Conservation (phyloP, 192 early-diverging fungal species). For the Coemansia sp. region DNA sequence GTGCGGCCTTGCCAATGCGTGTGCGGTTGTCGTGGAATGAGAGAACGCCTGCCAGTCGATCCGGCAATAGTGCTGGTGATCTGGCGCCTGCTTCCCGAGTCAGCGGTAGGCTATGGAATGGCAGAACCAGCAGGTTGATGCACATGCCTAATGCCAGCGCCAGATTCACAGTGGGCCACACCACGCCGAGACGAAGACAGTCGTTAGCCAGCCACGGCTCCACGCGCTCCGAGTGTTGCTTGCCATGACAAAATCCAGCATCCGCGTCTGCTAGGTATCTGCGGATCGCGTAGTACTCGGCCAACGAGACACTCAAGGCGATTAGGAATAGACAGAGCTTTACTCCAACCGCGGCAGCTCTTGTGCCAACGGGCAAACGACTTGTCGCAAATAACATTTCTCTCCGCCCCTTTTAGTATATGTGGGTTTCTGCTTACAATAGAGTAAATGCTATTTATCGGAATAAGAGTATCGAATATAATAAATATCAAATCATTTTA, state of each 20-base stretch:
- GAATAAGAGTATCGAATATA: background rate
- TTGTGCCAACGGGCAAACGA: background rate
- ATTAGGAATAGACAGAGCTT: background rate
- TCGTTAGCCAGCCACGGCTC: conserved; percentile 22
- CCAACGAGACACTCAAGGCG: background rate
- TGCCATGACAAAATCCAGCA: background rate
- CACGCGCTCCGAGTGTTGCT: background rate
- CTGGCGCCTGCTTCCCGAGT: background rate
- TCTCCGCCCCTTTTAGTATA: background rate
- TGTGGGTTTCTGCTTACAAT: background rate
- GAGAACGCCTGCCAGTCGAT: background rate
- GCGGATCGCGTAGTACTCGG: conserved; percentile 2
- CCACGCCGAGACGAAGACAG: conserved; percentile 38
- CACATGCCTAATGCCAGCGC: conserved; percentile 9
- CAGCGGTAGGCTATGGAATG: background rate
- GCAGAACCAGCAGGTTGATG: conserved; percentile 1
- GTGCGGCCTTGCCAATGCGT: conserved; percentile 11
- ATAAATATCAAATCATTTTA: background rate
- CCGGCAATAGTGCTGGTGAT: background rate
- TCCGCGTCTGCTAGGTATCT: background rate
- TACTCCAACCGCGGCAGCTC: background rate
- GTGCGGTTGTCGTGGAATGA: conserved; percentile 32
- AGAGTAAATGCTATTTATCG: background rate
- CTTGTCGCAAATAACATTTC: background rate
- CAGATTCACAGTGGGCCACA: conserved; percentile 30